Percentiles rank a stretch among this genome's conserved stretches.
These are phyloP conservation scores for Ganoderma leucocontextum DNA, from an alignment of 1,284 basidiomycete species.

Conservation along the genomic window DNA sequence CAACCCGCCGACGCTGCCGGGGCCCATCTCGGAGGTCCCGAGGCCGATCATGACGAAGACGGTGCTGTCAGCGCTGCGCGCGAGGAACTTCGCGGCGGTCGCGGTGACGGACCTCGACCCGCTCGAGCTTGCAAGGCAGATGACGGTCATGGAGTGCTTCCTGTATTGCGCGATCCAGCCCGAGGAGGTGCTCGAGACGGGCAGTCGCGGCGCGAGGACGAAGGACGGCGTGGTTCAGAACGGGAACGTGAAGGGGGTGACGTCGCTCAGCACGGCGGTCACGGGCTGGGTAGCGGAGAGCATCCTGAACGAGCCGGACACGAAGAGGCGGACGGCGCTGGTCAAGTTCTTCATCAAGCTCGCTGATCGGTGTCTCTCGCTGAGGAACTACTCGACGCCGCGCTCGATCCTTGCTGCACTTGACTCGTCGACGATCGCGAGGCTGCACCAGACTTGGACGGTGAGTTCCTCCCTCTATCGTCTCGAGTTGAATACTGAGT, in stretches of 20 bases:
- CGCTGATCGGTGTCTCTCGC: constrained; percentile 85
- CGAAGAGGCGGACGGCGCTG: constrained; percentile 84
- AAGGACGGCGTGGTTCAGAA: constrained; percentile 73
- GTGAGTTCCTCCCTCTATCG: constrained; percentile 54
- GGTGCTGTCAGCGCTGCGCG: constrained; percentile 69
- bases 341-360: constrained; percentile 98
- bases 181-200: constrained; percentile 88
- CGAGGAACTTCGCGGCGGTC: constrained; percentile 67
- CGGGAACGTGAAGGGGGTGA: constrained; percentile 83
- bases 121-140: constrained; percentile 90
- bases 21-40: constrained; percentile 67
- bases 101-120: constrained; percentile 92
- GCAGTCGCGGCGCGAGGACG: constrained; percentile 36
- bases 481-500: constrained; percentile 23
- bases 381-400: constrained; percentile 94
- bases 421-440: constrained; percentile 93
- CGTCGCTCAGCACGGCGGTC: constrained; percentile 89
- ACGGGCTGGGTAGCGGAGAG: constrained; percentile 97
- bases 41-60: constrained; percentile 88
- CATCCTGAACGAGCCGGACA: constrained; percentile 89
- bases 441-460: constrained; percentile 92
- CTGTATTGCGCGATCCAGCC: constrained; percentile 88
- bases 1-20: constrained; percentile 58
- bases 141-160: constrained; percentile 94
- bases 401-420: constrained; percentile 94